These are phyloP conservation scores for Penicillium fimorum DNA, from an alignment of 495 filamentous ascomycete species.

Conservation along the genomic window DNA sequence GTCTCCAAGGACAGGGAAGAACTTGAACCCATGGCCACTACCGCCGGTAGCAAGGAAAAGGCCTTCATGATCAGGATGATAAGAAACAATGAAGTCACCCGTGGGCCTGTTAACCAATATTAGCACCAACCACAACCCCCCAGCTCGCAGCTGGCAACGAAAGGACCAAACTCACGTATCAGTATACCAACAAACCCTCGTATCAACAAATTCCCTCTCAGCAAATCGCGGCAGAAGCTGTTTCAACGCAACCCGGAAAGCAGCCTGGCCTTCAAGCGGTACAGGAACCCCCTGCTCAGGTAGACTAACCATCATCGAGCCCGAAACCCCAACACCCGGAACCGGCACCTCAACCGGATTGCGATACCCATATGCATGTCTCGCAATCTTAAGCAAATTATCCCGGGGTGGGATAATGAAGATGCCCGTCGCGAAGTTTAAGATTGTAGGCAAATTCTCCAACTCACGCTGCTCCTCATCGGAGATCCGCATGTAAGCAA, in stretches of 20 bases:
- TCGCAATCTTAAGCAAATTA: constrained; percentile 73
- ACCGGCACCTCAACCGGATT: constrained; percentile 59
- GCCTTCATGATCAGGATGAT: constrained; percentile 63
- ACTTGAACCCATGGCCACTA: constrained; percentile 87
- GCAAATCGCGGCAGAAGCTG: constrained; percentile 62
- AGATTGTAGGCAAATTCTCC: constrained; percentile 64
- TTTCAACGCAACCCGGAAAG: constrained; percentile 58
- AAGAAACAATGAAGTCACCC: constrained; percentile 77
- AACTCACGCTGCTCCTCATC: constrained; percentile 64
- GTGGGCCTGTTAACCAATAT: constrained; percentile 43
- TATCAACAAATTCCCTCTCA: constrained; percentile 62
- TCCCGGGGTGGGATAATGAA: constrained; percentile 79
- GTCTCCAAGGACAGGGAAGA: constrained; percentile 80
- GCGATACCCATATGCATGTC: constrained; percentile 78
- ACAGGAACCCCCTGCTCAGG: constrained; percentile 38
- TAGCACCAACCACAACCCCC: neutral
- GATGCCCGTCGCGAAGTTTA: constrained; percentile 77
- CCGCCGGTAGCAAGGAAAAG: constrained; percentile 84
- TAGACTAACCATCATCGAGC: constrained; percentile 43
- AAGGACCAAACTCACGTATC: constrained; percentile 59
- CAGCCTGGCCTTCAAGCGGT: constrained; percentile 60
- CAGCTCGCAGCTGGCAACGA: neutral
- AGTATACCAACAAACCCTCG: constrained; percentile 86
- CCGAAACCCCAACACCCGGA: constrained; percentile 14
- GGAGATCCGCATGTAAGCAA: constrained; percentile 72